Base-by-base conservation (phyloP, 192 early-diverging fungal genomes). In the Coemansia umbellata region DNA sequence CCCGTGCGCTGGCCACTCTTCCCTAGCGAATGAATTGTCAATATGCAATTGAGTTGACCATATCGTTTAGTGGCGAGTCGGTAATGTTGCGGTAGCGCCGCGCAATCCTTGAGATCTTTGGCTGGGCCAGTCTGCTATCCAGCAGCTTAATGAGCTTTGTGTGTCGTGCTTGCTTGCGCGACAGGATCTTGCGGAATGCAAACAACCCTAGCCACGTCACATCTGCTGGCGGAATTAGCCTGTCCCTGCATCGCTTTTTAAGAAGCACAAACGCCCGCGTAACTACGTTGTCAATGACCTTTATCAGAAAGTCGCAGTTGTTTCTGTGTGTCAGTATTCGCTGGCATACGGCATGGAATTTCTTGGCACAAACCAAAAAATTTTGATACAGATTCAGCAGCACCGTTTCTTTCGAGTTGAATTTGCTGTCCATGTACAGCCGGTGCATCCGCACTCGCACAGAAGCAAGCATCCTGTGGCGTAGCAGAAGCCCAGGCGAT, bases 381-480 rank as follows among this genome's bases (percentile, higher is more conserved):
- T 87, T 88, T 56, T 92, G 86, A 63, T 87, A 87, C 33, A 94
- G 64, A 50, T 92, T 94, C 36, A 86, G 51, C n/a, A 88, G 56
- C 17, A 91, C 86, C 1, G 60, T 80, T 5, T 36, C n/a, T 13
- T 58, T 37, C 5, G 84, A 78, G 58, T 91, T 90, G 41, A 89
- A 58, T 10, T 53, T 49, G 17, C 75, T 60, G 62, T 89, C 87
- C 22, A 87, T 69, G 56, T 82, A 87, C 22, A 91, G 65, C 41
- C 73, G 59, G 49, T 84, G 41, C 27, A 70, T 51, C 33, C 55
- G 63, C 17, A 48, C 13, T 11, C 52, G 61, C 37, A 68, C 47
- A 11, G 60, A 42, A 24, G 45, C 44, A 21, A 60, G 53, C 32
- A 84, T 55, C 45, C 81, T 85, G 23, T 68, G 59, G 31, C 69